A percentile compares a stretch with the other conserved stretches of the same genome.
phyloP scores from a whole-genome alignment of 371 early-diverging fungal genomes.

The Lichtheimia hyalospora region DNA sequence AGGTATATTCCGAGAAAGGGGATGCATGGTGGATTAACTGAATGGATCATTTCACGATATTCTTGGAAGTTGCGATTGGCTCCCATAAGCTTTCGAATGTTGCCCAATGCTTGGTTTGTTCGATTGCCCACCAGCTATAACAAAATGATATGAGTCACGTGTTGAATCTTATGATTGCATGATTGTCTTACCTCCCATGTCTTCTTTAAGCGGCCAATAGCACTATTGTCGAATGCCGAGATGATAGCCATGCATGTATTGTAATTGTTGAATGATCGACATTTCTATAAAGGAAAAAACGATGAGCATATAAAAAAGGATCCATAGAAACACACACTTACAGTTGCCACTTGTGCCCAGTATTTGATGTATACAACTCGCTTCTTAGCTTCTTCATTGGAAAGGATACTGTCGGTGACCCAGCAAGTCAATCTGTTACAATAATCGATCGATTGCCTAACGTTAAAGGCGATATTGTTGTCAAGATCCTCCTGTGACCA shows the following conservation, averaged over 20 bases:
- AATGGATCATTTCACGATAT: conserved; percentile 84
- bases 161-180: neutral
- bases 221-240: conserved; percentile 84
- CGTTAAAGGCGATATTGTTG: conserved; percentile 56
- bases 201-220: conserved; percentile 81
- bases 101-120: conserved; percentile 45
- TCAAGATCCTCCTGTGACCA: conserved; percentile 76
- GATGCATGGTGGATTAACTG: conserved; percentile 86
- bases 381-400: conserved; percentile 72
- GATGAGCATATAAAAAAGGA: neutral
- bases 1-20: conserved; percentile 89
- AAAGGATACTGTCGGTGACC: conserved; percentile 77
- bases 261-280: conserved; percentile 83
- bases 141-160: neutral
- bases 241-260: conserved; percentile 87
- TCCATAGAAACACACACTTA: conserved; percentile 21
- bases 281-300: conserved; percentile 33
- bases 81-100: conserved; percentile 66
- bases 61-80: conserved; percentile 83
- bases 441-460: conserved; percentile 73
- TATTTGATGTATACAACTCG: conserved; percentile 75
- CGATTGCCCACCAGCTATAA: conserved; percentile 31
- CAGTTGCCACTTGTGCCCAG: conserved; percentile 82
- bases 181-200: conserved; percentile 71
- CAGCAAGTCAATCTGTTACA: conserved; percentile 70